Conservation (phyloP, 1,139 yeast species). For the Sugiyamaella sp. region DNA sequence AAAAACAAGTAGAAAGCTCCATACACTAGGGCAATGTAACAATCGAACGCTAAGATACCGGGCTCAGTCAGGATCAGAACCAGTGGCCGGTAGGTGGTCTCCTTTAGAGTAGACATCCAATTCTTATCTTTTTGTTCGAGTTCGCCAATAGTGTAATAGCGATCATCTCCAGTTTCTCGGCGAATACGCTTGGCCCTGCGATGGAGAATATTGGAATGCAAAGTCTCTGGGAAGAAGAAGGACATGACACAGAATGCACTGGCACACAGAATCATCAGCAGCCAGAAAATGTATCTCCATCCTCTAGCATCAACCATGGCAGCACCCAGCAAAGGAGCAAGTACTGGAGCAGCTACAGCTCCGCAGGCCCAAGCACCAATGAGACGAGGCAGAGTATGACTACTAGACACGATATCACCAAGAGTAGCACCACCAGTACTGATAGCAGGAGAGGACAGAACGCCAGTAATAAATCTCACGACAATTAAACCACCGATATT, state of each 20-base stretch:
- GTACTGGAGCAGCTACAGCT: conserved; percentile 60
- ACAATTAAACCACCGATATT: conserved; percentile 55
- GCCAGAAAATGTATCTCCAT: conserved; percentile 51
- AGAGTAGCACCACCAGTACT: conserved; percentile 86
- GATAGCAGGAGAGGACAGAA: conserved; percentile 79
- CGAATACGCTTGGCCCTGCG: conserved; percentile 54
- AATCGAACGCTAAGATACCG: conserved; percentile 40
- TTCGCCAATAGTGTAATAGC: conserved; percentile 41
- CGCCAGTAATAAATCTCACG: conserved; percentile 75
- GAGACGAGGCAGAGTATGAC: conserved; percentile 25
- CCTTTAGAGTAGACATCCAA: conserved; percentile 37
- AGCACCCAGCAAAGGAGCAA: conserved; percentile 71
- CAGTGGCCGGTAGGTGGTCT: conserved; percentile 53
- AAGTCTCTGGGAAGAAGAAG: conserved; percentile 56
- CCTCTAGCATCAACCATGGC: conserved; percentile 42
- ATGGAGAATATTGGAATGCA: conserved; percentile 49
- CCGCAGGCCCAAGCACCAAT: conserved; percentile 55
- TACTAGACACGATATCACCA: conserved; percentile 50
- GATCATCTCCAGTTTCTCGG: conserved; percentile 50
- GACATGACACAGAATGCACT: conserved; percentile 44
- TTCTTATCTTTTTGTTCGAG: conserved; percentile 23
- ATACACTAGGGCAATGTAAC: conserved; percentile 57
- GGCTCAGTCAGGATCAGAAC: conserved; percentile 43
- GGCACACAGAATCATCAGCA: conserved; percentile 48
- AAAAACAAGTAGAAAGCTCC: conserved; percentile 59